phyloP scores from a whole-genome alignment of 352 stramenopile species.

The Globisporangium paddicum region DNA sequence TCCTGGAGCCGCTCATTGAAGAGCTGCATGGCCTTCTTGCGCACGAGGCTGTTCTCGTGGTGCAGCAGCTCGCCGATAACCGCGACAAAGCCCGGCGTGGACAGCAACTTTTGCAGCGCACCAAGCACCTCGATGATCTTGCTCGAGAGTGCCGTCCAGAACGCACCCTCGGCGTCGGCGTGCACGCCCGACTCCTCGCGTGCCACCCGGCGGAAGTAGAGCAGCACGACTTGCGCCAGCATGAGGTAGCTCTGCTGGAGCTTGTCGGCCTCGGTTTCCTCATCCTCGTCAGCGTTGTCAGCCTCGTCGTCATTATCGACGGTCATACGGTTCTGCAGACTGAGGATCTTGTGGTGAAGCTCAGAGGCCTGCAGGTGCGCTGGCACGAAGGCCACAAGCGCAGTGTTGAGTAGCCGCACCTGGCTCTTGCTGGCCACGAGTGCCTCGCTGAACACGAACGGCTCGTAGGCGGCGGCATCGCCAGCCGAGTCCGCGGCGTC shows the following conservation, averaged over 20 bases:
- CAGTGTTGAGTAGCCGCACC: slow-evolving; percentile 53
- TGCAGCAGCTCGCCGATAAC: slow-evolving; percentile 82
- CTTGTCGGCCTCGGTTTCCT: slow-evolving; percentile 33
- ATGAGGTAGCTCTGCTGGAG: slow-evolving; percentile 80
- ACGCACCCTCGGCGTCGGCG: slow-evolving; percentile 33
- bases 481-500: slow-evolving; percentile 23
- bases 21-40: slow-evolving; percentile 86
- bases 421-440: slow-evolving; percentile 31
- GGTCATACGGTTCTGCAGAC: slow-evolving; percentile 20
- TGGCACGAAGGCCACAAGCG: slow-evolving; percentile 65
- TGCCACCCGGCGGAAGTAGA: slow-evolving; percentile 81
- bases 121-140: slow-evolving; percentile 71
- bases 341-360: slow-evolving; percentile 72
- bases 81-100: slow-evolving; percentile 80
- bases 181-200: slow-evolving; percentile 49
- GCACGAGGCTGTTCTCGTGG: slow-evolving; percentile 83
- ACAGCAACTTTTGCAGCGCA: slow-evolving; percentile 79
- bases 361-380: slow-evolving; percentile 58
- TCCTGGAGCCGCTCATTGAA: slow-evolving; percentile 84
- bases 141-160: slow-evolving; percentile 49
- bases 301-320: slow-evolving; percentile 25
- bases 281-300: slow-evolving; percentile 19
- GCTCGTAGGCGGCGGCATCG: slow-evolving; percentile 29
- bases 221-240: slow-evolving; percentile 68
- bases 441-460: slow-evolving; percentile 34